These are phyloP conservation scores for Solanum appendiculatum DNA, from an alignment of 257 asterid genomes.

Conservation along the genomic window DNA sequence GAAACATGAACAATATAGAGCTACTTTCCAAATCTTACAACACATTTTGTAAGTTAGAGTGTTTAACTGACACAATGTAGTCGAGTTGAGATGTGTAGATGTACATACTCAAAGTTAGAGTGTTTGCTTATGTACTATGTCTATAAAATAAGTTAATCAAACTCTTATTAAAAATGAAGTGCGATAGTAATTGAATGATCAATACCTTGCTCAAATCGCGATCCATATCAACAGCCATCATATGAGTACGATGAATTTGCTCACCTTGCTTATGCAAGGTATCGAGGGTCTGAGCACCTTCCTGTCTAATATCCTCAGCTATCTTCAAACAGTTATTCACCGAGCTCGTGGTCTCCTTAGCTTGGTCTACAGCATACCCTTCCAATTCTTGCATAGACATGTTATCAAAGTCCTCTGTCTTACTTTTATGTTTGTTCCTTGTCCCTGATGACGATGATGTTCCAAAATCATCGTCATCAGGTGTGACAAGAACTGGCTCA, in stretches of 20 bases:
- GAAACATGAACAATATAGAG: background rate
- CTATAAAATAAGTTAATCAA: background rate
- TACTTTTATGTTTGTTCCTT: slow-evolving; percentile 17
- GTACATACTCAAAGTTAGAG: no score
- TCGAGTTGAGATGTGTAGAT: background rate
- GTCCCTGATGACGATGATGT: slow-evolving; percentile 12
- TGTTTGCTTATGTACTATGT: background rate
- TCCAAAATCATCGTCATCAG: slow-evolving; percentile 36
- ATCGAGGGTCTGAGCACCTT: slow-evolving; percentile 62
- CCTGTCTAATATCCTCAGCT: slow-evolving; percentile 72
- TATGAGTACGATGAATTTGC: slow-evolving; percentile 82
- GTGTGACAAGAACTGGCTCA: slow-evolving; percentile 38
- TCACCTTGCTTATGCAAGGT: slow-evolving; percentile 86
- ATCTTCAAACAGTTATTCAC: slow-evolving; percentile 71
- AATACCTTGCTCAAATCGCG: slow-evolving; percentile 64
- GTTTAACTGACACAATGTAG: background rate
- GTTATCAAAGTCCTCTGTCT: slow-evolving; percentile 31
- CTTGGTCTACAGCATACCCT: slow-evolving; percentile 52
- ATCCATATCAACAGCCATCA: slow-evolving; percentile 89
- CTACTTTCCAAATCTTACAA: background rate
- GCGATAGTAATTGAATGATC: background rate
- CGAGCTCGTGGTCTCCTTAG: slow-evolving; percentile 66
- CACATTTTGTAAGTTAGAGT: background rate
- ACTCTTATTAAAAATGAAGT: background rate
- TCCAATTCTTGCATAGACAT: slow-evolving; percentile 91